These are phyloP conservation scores for Primulina eburnea DNA, from an alignment of 257 asterid species.

Conservation along the genomic window DNA sequence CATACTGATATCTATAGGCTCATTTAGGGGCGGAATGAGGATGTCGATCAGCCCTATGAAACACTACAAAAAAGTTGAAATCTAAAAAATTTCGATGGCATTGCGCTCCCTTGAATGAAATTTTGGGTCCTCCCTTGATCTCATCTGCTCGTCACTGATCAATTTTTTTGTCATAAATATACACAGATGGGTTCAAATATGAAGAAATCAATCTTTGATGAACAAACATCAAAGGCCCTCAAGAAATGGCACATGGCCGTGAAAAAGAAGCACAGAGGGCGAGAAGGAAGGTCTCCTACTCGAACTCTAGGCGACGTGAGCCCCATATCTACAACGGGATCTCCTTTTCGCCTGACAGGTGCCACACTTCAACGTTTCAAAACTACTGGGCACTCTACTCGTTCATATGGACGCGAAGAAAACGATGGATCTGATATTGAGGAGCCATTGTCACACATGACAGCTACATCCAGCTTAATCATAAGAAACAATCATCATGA, in stretches of 20 bases:
- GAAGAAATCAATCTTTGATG: constrained; percentile 86
- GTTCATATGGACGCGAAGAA: constrained; percentile 36
- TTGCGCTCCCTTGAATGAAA: neutral
- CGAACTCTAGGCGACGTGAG: constrained; percentile 56
- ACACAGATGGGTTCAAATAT: constrained; percentile 82
- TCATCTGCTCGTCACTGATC: neutral
- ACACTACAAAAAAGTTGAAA: neutral
- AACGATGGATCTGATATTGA: constrained; percentile 52
- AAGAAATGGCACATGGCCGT: constrained; percentile 91
- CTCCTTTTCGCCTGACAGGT: constrained; percentile 51
- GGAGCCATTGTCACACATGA: constrained; percentile 54
- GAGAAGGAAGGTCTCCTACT: constrained; percentile 51
- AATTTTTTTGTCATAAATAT: neutral
- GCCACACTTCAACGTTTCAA: constrained; percentile 65
- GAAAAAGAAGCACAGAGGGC: constrained; percentile 58
- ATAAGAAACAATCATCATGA: constrained; percentile 32
- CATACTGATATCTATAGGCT: neutral
- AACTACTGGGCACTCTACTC: constrained; percentile 61
- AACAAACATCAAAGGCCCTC: constrained; percentile 83
- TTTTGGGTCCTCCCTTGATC: neutral
- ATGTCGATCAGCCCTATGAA: neutral
- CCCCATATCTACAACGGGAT: constrained; percentile 61
- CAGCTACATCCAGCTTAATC: constrained; percentile 42
- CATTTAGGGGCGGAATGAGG: neutral
- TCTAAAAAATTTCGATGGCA: too few relatives aligned